Evolutionary conservation across 176 grass and related monocot species (phyloP).

Genomic region (Carex cristatella): DNA sequence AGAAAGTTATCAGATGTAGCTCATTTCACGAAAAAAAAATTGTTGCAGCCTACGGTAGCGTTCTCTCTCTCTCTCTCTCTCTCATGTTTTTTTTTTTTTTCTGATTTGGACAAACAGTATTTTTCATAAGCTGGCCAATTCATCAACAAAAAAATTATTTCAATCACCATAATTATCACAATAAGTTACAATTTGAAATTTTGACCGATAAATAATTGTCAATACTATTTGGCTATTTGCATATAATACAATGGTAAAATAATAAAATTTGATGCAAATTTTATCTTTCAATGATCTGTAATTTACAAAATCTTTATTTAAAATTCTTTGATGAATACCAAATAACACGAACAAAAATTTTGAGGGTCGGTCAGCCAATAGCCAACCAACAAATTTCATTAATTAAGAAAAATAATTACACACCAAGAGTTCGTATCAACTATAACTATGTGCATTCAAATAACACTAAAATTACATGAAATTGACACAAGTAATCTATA

Average conservation of each 20-base stretch:
- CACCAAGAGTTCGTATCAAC: no score
- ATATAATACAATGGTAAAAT: background rate
- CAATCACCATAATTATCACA: background rate
- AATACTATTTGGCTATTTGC: background rate
- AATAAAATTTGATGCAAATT: background rate
- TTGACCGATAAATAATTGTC: background rate
- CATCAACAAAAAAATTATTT: background rate
- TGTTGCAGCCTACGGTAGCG: no score
- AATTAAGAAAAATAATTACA: no score
- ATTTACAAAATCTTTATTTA: no score
- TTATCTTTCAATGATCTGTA: background rate
- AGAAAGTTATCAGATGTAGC: no score
- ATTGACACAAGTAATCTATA: background rate
- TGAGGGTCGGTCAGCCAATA: no score
- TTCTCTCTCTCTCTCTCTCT: no score
- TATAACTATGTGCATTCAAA: no score
- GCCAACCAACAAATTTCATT: no score
- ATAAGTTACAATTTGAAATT: background rate
- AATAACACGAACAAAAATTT: background rate
- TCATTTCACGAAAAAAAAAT: no score
- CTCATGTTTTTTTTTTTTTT: background rate
- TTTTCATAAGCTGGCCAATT: background rate
- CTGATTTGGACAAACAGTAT: conserved; percentile 4
- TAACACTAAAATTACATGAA: background rate
- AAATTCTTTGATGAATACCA: background rate